Base-by-base conservation (phyloP, 495 filamentous ascomycete genomes). In the Aspergillus baeticus region DNA sequence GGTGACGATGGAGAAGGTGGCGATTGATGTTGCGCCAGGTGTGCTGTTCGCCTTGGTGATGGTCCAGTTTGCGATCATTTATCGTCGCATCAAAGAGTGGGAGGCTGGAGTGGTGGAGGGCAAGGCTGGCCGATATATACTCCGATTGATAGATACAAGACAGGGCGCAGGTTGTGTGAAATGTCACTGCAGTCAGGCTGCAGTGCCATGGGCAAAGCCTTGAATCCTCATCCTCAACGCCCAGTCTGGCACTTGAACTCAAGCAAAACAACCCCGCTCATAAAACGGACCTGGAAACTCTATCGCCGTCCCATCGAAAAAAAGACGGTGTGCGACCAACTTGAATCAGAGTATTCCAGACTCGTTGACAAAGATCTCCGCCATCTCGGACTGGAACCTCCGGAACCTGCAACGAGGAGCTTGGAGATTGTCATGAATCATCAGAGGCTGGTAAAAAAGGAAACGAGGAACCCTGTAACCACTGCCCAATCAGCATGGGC, bases 41-140 rank as follows among this genome's bases (percentile, higher is more conserved):
- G 26, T 29, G 26, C 8, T 29, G 26, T 8, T 29, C 26, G 26
- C 26, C 26, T 29, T 29, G 26, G 26, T 29, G 26, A n/a, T 29
- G 26, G 26, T 29, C 26, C 26, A 8, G 26, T 29, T 29, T 3
- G 26, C 26, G 26, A 29, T 29, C 8, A 29, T 4, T 4, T 29
- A 3, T 29, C 26, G 26, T 29, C 26, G 26, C 26, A 29, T 8
- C 26, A 29, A 29, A 29, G 26, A 29, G 37, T 17, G n/a, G 37
- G 37, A 17, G 15, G n/a, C 10, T 37, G 35, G 35, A 37, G 10
- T 13, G 38, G 10, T 13, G 21, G 39, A 20, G 21, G 39, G 39
- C 39, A 23, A 43, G 39, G 18, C 39, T 43, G 39, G 39, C 37
- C 20, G 39, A 43, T 43, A 43, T 43, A 43, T 43, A 43, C 39